phyloP scores from a whole-genome alignment of 1,284 basidiomycete species.

The Schizophyllum amplum region DNA sequence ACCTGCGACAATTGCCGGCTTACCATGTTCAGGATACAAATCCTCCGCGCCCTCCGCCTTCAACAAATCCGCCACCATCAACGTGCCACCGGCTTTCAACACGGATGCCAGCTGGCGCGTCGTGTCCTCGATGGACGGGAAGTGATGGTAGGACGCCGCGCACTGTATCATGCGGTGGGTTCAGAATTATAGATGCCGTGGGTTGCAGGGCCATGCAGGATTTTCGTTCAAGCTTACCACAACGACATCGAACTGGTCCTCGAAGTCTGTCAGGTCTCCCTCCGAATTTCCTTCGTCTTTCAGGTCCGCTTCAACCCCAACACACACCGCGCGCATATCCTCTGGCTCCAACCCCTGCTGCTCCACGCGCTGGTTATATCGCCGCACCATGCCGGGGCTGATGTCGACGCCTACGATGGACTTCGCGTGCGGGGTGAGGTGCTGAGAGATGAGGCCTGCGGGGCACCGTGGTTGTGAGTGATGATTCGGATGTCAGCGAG shows the following conservation, averaged over 20 bases:
- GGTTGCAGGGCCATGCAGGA: neutral
- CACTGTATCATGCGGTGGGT: slow-evolving; percentile 37
- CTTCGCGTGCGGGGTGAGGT: slow-evolving; percentile 44
- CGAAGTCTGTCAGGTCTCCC: slow-evolving; percentile 37
- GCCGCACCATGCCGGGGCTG: slow-evolving; percentile 54
- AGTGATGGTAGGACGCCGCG: slow-evolving; percentile 59
- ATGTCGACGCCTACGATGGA: slow-evolving; percentile 64
- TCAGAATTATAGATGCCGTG: neutral
- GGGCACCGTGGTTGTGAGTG: no score
- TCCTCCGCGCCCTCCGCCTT: slow-evolving; percentile 12
- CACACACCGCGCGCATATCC: slow-evolving; percentile 50
- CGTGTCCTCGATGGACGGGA: slow-evolving; percentile 38
- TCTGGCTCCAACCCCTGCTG: slow-evolving; percentile 49
- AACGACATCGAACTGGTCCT: slow-evolving; percentile 55
- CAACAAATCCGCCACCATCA: slow-evolving; percentile 54
- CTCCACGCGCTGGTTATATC: slow-evolving; percentile 46
- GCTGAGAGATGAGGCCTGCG: slow-evolving; percentile 55
- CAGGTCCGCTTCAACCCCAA: slow-evolving; percentile 36
- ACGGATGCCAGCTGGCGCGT: slow-evolving; percentile 44
- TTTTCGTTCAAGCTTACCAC: slow-evolving; percentile 25
- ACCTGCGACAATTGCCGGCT: neutral
- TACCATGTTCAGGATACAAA: neutral
- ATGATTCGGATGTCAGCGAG: no score
- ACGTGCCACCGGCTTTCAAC: slow-evolving; percentile 51
- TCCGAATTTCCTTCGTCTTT: slow-evolving; percentile 42